phyloP scores from a whole-genome alignment of 1,284 basidiomycete species.

The Ustilago lituana region DNA sequence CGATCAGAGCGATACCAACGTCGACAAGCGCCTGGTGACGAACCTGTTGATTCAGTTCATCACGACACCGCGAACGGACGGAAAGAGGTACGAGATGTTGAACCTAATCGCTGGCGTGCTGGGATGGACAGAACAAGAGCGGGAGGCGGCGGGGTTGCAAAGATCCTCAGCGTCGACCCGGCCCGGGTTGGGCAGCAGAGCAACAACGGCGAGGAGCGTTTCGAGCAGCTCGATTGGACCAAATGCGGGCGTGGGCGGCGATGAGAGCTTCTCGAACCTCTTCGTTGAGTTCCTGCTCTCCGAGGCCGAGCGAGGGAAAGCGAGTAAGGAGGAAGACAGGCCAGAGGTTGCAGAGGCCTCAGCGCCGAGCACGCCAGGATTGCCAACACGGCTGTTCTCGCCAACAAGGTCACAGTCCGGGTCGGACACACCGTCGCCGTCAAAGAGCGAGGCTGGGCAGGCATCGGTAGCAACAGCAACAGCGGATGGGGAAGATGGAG shows the following conservation, averaged over 20 bases:
- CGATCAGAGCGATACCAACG: constrained; percentile 84
- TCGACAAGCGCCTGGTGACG: constrained; percentile 89
- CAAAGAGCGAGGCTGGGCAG: background rate
- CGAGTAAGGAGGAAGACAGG: background rate
- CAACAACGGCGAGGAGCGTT: background rate
- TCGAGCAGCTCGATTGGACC: background rate
- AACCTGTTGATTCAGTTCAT: constrained; percentile 95
- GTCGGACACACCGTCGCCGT: background rate
- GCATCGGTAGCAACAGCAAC: background rate
- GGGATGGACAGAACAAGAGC: constrained; percentile 87
- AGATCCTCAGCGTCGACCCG: too few relatives aligned
- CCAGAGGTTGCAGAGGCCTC: background rate
- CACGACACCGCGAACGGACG: constrained; percentile 85
- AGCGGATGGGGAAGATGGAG: constrained; percentile 1
- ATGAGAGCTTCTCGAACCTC: constrained; percentile 62
- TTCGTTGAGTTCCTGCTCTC: constrained; percentile 66
- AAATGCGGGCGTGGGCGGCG: constrained; percentile 16
- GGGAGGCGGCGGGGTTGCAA: constrained; percentile 88
- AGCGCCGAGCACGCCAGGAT: background rate
- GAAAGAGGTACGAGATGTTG: constrained; percentile 97
- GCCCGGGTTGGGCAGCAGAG: background rate
- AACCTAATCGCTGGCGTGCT: constrained; percentile 86
- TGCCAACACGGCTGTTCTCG: constrained; percentile 8
- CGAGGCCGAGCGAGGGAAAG: constrained; percentile 54
- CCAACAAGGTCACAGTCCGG: constrained; percentile 1